Conservation (phyloP, 225 moss, liverwort and hornwort species). For the Anthoceros angustus region DNA sequence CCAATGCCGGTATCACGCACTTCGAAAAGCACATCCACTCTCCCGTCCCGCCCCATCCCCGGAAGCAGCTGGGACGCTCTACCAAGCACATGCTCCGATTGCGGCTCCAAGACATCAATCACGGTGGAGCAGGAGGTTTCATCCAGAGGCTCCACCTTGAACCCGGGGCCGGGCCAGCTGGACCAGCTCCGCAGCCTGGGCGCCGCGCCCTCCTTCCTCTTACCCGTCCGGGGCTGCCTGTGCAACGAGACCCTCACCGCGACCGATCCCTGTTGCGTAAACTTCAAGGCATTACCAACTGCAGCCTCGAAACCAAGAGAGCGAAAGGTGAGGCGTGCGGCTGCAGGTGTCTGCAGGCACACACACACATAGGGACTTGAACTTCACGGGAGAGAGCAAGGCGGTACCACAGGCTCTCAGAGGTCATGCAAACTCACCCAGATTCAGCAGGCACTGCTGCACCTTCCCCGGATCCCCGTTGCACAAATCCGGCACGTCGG, state of each 20-base stretch:
- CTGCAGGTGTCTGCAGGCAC: not conserved
- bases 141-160: constrained; percentile 26
- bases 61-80: constrained; percentile 5
- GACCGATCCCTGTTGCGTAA: constrained; percentile 65
- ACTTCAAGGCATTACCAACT: constrained; percentile 94
- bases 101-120: constrained; percentile 27
- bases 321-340: not conserved
- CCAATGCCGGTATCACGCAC: constrained; percentile 54
- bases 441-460: constrained; percentile 70
- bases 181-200: constrained; percentile 62
- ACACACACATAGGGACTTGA: not conserved
- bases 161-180: constrained; percentile 59
- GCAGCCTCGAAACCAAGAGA: constrained; percentile 18
- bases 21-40: constrained; percentile 40
- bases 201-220: not conserved
- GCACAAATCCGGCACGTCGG: constrained; percentile 39
- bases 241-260: constrained; percentile 35
- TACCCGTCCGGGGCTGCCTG: not conserved
- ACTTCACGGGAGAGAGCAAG: not conserved
- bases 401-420: too few species aligned
- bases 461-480: constrained; percentile 76
- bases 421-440: constrained; percentile 25
- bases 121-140: constrained; percentile 15
- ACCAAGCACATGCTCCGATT: constrained; percentile 19
- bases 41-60: constrained; percentile 6